Base-by-base conservation (phyloP, 257 asterid genomes). In the Solanum lycopersicoides region DNA sequence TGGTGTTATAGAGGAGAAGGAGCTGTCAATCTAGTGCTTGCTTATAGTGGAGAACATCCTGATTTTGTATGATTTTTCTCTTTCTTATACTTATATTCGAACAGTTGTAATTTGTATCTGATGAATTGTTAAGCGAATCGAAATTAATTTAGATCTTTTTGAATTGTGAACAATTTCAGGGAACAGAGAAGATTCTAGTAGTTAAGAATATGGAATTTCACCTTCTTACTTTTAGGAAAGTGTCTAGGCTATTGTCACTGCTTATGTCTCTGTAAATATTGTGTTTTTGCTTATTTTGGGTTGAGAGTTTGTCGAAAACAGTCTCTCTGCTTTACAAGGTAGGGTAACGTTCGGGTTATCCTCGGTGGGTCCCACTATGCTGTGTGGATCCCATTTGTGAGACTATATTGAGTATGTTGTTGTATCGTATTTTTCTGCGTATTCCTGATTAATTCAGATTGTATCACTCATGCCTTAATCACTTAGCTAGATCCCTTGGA, bases 1-100 rank as follows among this genome's bases (percentile, higher is more conserved):
- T 97, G 99, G 99, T 86, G 91, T 88, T 97, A 97, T 50, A 95
- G 97, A 92, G 99, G 99, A 76, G 99, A 96, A 92, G 99, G 84
- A 77, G 84, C 84, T 79, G 65, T 25, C 41, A 79, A 79, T 79
- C 66, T 79, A n/a, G 84, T 80, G 14, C 42, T 80, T 47, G 12
- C 84, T 79, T 80, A 28, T 47, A 80, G 11, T 16, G 84, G 84
- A 45, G 41, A 80, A 45, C 66, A 28, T 16, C 84, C 84, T 5
- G 18, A 80, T 45, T 80, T 80, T 15, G 68, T 80, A 28, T 80
- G 84, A 2, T 45, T 45, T 77, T 45, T 25, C 14, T 44, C 6
- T 37, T 39, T 44, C 60, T 2, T 13, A 41, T 20, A 50, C 59
- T 21, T 21, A 79, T 79, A 79, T 45, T 45, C n/a, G 21, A 44